phyloP scores from a whole-genome alignment of 495 filamentous ascomycete species.

The Trichoderma reesei region DNA sequence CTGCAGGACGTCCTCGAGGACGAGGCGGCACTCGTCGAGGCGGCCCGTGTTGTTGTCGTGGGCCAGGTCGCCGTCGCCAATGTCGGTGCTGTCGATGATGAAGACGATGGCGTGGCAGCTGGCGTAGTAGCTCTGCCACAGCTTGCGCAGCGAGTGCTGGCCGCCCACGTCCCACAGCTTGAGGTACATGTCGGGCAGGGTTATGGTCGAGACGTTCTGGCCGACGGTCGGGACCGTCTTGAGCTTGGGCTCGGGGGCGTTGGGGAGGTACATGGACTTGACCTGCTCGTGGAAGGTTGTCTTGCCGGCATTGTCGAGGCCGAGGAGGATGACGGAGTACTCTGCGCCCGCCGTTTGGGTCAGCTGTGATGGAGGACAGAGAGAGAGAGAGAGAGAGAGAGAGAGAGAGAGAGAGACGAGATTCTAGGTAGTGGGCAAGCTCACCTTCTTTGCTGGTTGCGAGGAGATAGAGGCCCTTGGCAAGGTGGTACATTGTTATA shows the following conservation, averaged over 20 bases:
- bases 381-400: not conserved
- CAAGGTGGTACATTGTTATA: conserved; percentile 79
- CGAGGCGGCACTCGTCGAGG: conserved; percentile 78
- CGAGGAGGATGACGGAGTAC: conserved; percentile 94
- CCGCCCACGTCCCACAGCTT: conserved; percentile 99
- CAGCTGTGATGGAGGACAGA: conserved; percentile 10
- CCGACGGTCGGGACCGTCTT: conserved; percentile 94
- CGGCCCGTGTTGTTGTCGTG: conserved; percentile 49
- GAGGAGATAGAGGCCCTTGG: conserved; percentile 87
- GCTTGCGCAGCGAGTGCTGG: conserved; percentile 74
- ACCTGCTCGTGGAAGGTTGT: conserved; percentile 96
- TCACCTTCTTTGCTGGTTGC: conserved; percentile 91
- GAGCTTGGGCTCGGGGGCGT: conserved; percentile 45
- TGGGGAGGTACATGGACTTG: conserved; percentile 72
- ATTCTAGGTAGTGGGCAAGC: conserved; percentile 5
- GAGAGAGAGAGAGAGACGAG: not conserved
- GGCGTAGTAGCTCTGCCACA: conserved; percentile 94
- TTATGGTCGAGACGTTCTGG: conserved; percentile 88
- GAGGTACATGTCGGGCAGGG: conserved; percentile 82
- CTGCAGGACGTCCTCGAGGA: conserved; percentile 80
- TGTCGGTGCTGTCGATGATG: conserved; percentile 86
- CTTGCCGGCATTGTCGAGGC: conserved; percentile 96
- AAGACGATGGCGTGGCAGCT: conserved; percentile 95
- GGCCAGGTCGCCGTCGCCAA: conserved; percentile 66
- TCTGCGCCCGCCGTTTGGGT: conserved; percentile 39